Percentiles rank a stretch among this genome's conserved stretches.
Conservation (phyloP, 768 basidiomycete genomes). For the Scleroderma bovista region DNA sequence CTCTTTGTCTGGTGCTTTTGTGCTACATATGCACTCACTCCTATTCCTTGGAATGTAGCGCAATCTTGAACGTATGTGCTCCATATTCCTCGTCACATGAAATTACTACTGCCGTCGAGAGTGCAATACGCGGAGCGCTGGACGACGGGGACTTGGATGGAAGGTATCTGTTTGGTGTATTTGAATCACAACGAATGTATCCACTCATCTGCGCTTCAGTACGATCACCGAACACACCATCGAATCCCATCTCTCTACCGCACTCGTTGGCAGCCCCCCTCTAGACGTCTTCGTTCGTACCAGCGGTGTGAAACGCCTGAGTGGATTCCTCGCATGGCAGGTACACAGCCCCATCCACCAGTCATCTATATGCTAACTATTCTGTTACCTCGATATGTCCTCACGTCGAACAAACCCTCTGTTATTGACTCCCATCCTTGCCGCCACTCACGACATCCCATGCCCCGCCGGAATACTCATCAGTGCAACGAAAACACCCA, state of each 20-base stretch:
- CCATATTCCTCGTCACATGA: constrained; percentile 92
- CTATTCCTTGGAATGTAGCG: constrained; percentile 38
- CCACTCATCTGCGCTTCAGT: constrained; percentile 19
- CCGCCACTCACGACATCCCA: too few relatives aligned
- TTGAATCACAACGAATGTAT: too few relatives aligned
- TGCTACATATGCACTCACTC: not conserved
- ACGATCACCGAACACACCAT: constrained; percentile 65
- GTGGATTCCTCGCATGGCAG: constrained; percentile 94
- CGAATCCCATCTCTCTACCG: constrained; percentile 61
- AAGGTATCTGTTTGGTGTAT: constrained; percentile 8
- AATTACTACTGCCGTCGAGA: constrained; percentile 69
- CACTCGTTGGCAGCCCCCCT: constrained; percentile 62
- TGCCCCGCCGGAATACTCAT: not conserved
- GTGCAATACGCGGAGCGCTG: constrained; percentile 29
- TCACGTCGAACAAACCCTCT: not conserved
- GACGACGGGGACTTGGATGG: constrained; percentile 26
- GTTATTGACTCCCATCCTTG: not conserved
- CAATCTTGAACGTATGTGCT: constrained; percentile 88
- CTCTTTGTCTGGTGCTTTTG: constrained; percentile 1
- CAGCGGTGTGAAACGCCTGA: constrained; percentile 63
- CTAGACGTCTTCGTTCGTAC: constrained; percentile 89
- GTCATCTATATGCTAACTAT: not conserved
- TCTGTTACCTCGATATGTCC: not conserved
- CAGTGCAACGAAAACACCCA: constrained; percentile 82
- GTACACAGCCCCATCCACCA: constrained; percentile 36